Evolutionary conservation across 2,329 filamentous ascomycete genomes (phyloP).

Genomic region (Monilinia polystroma): DNA sequence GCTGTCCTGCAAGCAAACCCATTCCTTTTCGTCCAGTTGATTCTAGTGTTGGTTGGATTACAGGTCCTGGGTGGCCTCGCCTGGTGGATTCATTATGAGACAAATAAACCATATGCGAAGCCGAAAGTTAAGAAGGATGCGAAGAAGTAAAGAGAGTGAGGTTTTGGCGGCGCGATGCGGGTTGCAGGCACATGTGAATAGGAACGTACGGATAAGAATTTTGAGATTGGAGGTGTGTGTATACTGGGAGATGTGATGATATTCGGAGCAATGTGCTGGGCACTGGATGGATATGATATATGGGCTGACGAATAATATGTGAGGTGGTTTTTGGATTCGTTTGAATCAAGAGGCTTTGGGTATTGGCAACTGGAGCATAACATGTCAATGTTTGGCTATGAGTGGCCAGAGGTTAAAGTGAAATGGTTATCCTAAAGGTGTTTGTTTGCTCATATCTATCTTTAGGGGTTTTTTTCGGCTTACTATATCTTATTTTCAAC

Average conservation of each 20-base stretch:
- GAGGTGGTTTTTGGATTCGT: not conserved
- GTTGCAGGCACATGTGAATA: too few relatives aligned
- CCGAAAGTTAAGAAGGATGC: constrained; percentile 36
- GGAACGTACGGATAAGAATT: not conserved
- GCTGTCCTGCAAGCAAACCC: constrained; percentile 37
- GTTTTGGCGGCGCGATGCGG: not conserved
- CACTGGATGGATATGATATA: not conserved
- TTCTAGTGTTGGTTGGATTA: constrained; percentile 32
- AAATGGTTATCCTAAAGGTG: not conserved
- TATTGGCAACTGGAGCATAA: not conserved
- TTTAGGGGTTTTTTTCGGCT: not conserved
- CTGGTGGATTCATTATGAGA: constrained; percentile 37
- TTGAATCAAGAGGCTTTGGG: not conserved
- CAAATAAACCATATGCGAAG: constrained; percentile 37
- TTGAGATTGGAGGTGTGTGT: not conserved
- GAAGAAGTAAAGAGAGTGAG: constrained; percentile 10
- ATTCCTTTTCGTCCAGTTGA: constrained; percentile 34
- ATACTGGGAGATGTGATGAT: not conserved
- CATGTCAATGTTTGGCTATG: not conserved
- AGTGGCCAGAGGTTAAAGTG: not conserved
- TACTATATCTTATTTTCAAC: not conserved
- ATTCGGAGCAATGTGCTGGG: constrained; percentile 10
- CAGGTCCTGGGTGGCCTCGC: constrained; percentile 30
- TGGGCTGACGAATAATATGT: constrained; percentile 9
- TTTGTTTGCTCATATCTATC: not conserved